Percentiles rank a stretch among this genome's conserved stretches.
Conservation (phyloP, 1,284 basidiomycete genomes). For the Cutaneotrichosporon mucoides region DNA sequence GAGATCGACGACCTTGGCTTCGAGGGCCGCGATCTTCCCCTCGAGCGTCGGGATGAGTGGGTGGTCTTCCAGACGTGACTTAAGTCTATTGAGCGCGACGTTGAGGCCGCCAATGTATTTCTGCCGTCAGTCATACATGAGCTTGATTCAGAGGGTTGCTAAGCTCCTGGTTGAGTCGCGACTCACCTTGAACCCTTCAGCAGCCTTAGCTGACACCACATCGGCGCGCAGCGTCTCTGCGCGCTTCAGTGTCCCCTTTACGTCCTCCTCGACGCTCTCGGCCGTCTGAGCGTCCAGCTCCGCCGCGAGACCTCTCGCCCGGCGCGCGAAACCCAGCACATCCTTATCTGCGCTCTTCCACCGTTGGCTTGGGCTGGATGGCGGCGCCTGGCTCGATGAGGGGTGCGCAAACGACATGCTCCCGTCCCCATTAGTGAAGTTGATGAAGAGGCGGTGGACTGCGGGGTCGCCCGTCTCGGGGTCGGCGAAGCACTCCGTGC, state of each 20-base stretch:
- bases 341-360: constrained; percentile 22
- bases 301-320: constrained; percentile 25
- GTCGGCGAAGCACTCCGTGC: constrained; percentile 36
- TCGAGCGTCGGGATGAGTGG: constrained; percentile 24
- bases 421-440: constrained; percentile 22
- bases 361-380: not conserved
- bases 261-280: constrained; percentile 24
- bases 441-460: constrained; percentile 37
- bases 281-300: constrained; percentile 23
- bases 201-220: constrained; percentile 23
- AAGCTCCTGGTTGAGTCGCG: no score
- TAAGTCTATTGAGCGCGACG: constrained; percentile 25
- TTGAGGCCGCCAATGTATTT: constrained; percentile 32
- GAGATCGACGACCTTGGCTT: constrained; percentile 10
- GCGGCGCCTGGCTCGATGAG: not conserved
- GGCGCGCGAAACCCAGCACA: constrained; percentile 28
- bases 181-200: constrained; percentile 32
- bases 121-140: constrained; percentile 18
- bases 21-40: not conserved
- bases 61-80: constrained; percentile 16
- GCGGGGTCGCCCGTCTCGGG: constrained; percentile 29
- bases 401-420: no score
- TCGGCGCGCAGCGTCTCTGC: constrained; percentile 21
- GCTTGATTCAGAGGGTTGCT: no score
- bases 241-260: constrained; percentile 21